Percentiles rank a stretch among this genome's conserved stretches.
These are phyloP conservation scores for Blastosporella zonata DNA, from an alignment of 1,284 basidiomycete species.

Conservation along the genomic window DNA sequence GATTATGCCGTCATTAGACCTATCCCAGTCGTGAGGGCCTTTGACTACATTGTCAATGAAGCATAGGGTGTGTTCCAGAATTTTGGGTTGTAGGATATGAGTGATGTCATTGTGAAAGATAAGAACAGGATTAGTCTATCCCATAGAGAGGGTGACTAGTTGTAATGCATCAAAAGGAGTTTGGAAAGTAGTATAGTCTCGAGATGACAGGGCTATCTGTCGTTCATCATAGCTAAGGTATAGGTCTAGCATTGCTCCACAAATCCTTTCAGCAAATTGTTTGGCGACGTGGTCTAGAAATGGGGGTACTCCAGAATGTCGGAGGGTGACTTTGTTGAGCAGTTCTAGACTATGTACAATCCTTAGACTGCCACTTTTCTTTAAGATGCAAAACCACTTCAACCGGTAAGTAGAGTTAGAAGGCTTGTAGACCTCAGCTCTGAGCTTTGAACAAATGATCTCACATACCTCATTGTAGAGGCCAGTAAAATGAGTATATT, in stretches of 20 bases:
- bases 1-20: constrained; percentile 2
- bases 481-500: constrained; percentile 1
- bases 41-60: constrained; percentile 29
- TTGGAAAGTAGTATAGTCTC: constrained; percentile 26
- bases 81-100: constrained; percentile 31
- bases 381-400: constrained; percentile 19
- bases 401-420: constrained; percentile 9
- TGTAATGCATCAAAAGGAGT: constrained; percentile 20
- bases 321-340: constrained; percentile 28
- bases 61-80: constrained; percentile 24
- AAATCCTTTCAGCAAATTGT: not conserved
- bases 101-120: constrained; percentile 31
- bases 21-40: constrained; percentile 22
- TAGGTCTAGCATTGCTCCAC: constrained; percentile 8
- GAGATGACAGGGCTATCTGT: constrained; percentile 1
- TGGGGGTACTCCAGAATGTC: constrained; percentile 21
- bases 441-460: constrained; percentile 5
- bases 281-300: constrained; percentile 20
- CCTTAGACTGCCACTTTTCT: constrained; percentile 22
- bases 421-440: constrained; percentile 14
- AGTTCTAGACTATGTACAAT: constrained; percentile 28
- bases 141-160: constrained; percentile 30
- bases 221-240: constrained; percentile 20
- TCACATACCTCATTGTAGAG: not conserved
- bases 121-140: constrained; percentile 31